phyloP scores from a whole-genome alignment of 345 rosid genomes.

The Gossypium longicalyx region DNA sequence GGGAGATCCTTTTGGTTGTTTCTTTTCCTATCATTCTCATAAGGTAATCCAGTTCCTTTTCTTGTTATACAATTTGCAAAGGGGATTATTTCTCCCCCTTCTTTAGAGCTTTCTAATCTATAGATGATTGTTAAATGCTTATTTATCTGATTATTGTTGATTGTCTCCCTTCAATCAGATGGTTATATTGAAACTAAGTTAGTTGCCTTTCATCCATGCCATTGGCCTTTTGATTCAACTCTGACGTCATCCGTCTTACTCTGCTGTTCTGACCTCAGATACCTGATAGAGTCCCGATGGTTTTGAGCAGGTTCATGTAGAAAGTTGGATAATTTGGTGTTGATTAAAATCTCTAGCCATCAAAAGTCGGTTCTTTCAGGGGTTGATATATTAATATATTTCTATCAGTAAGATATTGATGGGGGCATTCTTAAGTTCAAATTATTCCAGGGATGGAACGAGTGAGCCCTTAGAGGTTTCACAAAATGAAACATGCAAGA shows the following conservation, averaged over 20 bases:
- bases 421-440: slow-evolving; percentile 40
- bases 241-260: not conserved
- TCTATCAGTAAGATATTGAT: slow-evolving; percentile 9
- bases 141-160: not conserved
- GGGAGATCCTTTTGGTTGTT: not conserved
- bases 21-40: not conserved
- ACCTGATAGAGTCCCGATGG: slow-evolving; percentile 12
- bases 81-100: not conserved
- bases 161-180: not conserved
- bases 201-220: not conserved
- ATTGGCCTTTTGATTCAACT: not conserved
- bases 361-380: not conserved
- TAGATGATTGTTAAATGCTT: not conserved
- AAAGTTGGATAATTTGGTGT: slow-evolving; percentile 17
- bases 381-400: not conserved
- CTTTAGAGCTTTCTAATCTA: not conserved
- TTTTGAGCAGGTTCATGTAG: slow-evolving; percentile 22
- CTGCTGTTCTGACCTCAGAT: not conserved
- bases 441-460: slow-evolving; percentile 29
- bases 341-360: slow-evolving; percentile 21
- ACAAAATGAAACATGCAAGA: slow-evolving; percentile 25
- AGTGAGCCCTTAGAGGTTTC: slow-evolving; percentile 18
- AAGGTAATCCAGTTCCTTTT: not conserved
- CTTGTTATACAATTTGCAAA: not conserved
- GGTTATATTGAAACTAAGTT: not conserved